Percentiles rank a stretch among this genome's conserved stretches.
phyloP scores from a whole-genome alignment of 1,139 yeast species.

The Williopsis jadinii region DNA sequence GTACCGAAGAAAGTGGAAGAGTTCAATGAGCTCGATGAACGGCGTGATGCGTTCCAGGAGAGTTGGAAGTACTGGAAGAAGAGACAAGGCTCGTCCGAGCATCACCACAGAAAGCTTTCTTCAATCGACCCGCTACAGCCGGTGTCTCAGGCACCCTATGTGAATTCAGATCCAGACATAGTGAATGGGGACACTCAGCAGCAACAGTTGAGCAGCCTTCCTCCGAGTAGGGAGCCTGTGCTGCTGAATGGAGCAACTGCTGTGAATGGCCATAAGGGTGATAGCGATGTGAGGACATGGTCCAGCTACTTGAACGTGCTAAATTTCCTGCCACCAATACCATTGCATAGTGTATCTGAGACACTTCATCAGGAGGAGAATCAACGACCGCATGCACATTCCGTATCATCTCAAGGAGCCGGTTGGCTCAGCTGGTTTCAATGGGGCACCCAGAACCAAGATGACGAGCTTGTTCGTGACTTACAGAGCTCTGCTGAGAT shows the following conservation, averaged over 20 bases:
- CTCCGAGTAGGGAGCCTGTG: not conserved
- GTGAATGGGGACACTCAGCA: too few species aligned
- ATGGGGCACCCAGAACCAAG: conserved; percentile 3
- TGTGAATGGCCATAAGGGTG: not conserved
- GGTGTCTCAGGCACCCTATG: conserved; percentile 1
- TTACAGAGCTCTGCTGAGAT: conserved; percentile 11
- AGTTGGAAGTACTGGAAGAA: conserved; percentile 20
- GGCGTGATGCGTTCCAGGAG: conserved; percentile 6
- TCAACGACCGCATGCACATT: not conserved
- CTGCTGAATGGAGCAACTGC: not conserved
- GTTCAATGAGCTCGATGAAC: too few species aligned
- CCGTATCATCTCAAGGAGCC: not conserved
- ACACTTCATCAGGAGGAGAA: too few species aligned
- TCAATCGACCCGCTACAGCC: conserved; percentile 14
- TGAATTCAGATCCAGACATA: too few species aligned
- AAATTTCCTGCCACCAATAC: conserved; percentile 8
- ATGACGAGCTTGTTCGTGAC: conserved; percentile 10
- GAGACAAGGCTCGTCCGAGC: conserved; percentile 18
- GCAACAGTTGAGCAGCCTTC: too few species aligned
- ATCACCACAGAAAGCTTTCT: conserved; percentile 8
- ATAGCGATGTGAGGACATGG: not conserved
- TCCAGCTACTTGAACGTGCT: conserved; percentile 16
- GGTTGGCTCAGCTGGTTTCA: conserved; percentile 16
- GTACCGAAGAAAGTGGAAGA: too few species aligned
- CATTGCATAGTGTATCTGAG: too few species aligned